Conservation (phyloP, 441 rosid genomes). For the Bocquillonia castaneifolia region DNA sequence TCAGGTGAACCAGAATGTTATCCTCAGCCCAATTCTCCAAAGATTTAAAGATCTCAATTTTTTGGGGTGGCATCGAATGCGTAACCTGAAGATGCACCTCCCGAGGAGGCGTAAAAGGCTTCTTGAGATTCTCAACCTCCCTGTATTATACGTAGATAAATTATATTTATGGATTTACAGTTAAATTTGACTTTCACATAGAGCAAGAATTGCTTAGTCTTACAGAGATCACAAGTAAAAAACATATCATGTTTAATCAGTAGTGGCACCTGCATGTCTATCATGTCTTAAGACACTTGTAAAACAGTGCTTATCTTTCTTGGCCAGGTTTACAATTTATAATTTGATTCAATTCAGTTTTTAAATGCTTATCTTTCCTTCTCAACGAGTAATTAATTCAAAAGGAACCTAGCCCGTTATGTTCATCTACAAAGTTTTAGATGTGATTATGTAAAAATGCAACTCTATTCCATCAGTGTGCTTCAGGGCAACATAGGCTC, state of each 20-base stretch:
- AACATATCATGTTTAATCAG: not conserved
- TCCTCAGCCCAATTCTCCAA: slow-evolving; percentile 80
- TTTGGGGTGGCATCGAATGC: slow-evolving; percentile 81
- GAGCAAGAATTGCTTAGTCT: slow-evolving; percentile 3
- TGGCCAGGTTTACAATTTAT: not conserved
- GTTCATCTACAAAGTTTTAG: not conserved
- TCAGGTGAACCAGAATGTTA: slow-evolving; percentile 63
- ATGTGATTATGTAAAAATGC: not conserved
- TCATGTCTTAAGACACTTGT: no score
- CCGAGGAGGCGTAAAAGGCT: slow-evolving; percentile 64
- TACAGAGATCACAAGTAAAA: not conserved
- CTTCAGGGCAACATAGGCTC: not conserved
- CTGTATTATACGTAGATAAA: slow-evolving; percentile 37
- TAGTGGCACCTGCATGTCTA: no score
- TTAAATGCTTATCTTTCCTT: not conserved
- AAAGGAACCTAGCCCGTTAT: not conserved
- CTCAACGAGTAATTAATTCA: no score
- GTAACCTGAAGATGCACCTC: slow-evolving; percentile 74
- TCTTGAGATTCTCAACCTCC: slow-evolving; percentile 68
- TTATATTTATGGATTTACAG: slow-evolving; percentile 7
- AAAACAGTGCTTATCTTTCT: no score
- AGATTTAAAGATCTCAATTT: slow-evolving; percentile 84
- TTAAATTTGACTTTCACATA: slow-evolving; percentile 4
- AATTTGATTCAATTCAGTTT: not conserved
- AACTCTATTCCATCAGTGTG: not conserved